Base-by-base conservation (phyloP, 768 basidiomycete genomes). In the Suillus paluster region DNA sequence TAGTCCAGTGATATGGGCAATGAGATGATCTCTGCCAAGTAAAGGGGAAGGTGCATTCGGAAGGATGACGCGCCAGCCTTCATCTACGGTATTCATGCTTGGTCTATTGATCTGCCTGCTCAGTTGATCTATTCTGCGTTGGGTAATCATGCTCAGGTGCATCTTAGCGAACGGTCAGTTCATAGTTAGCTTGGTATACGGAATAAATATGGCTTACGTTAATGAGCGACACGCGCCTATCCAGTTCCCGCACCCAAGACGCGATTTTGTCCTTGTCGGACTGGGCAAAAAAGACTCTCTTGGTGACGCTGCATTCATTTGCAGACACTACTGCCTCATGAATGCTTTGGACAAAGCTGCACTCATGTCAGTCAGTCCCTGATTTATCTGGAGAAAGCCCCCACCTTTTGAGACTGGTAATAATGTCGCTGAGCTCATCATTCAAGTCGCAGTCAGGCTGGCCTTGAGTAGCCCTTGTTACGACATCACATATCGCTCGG, bases 21-120 rank as follows among this genome's bases (percentile, higher is more conserved):
- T 49, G n/a, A 53, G 15, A 34, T 56, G 14, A 49, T 53, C 33
- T 38, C 49, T 49, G 3, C 49, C 59, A 30, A 60, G 45, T n/a
- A 60, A 50, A 52, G 48, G 33, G 27, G n/a, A 50, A n/a, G 48
- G 48, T 12, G 34, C 7, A 8, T 8, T 36, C 8, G 52, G 52
- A 21, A 53, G 52, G 52, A 53, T 8, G 14, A 27, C 25, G 9
- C 17, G 48, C 48, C 48, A 49, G 48, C 15, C 48, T 49, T 49
- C 48, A 27, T 49, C 27, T 19, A 25, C 9, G 15, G 25, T 19
- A 10, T 15, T 17, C 9, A 27, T 5, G 25, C 25, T 27, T 9
- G 9, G 48, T 49, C 25, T 49, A 27, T 27, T 10, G 25, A 49
- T 25, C 17, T 27, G 48, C 19, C 48, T 49, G 25, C 25, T 49